phyloP scores from a whole-genome alignment of 192 early-diverging fungal genomes.

The Rhizophagus sp. region DNA sequence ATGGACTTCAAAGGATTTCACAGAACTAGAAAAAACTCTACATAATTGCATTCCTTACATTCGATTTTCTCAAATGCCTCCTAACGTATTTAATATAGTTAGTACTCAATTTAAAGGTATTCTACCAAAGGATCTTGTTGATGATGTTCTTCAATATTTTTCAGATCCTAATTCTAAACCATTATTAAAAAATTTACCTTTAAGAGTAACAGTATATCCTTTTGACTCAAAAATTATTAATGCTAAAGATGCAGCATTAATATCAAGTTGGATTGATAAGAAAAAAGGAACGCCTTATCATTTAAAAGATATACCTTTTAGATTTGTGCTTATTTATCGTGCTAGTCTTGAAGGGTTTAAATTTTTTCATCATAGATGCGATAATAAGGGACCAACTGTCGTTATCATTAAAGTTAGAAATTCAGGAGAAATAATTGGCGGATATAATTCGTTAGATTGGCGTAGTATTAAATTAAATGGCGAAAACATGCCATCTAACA shows the following conservation, averaged over 20 bases:
- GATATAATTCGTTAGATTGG: slow-evolving; percentile 7
- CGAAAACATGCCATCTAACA: neutral
- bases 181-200: neutral
- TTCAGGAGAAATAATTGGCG: neutral
- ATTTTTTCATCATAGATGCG: neutral
- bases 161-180: neutral
- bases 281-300: neutral
- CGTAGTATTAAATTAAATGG: neutral
- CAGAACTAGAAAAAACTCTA: neutral
- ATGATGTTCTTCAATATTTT: neutral
- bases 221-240: neutral
- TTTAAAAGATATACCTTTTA: neutral
- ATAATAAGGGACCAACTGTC: neutral
- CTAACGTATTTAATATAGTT: neutral
- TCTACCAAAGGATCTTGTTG: neutral
- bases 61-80: neutral
- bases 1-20: neutral
- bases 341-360: neutral
- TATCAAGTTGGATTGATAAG: slow-evolving; percentile 14
- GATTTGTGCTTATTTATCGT: neutral
- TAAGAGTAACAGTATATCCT: neutral
- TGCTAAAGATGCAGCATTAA: neutral
- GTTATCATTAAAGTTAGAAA: neutral
- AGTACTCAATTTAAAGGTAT: neutral
- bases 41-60: slow-evolving; percentile 7